Conservation (phyloP, 352 stramenopile species). For the Phytophthora quininea region DNA sequence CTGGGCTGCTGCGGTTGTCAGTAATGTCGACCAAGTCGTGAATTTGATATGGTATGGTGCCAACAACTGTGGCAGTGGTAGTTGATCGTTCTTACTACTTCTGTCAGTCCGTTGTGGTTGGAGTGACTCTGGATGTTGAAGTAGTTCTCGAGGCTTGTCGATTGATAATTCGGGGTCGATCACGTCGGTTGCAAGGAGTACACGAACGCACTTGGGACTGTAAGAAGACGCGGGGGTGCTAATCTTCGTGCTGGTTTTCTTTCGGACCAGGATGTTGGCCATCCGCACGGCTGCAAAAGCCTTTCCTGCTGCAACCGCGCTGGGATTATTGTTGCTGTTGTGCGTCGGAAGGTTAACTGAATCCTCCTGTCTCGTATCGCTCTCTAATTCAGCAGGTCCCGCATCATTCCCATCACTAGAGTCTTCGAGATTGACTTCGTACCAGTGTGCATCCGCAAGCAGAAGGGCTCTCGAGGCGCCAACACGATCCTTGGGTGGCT, state of each 20-base stretch:
- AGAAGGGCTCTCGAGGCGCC: slow-evolving; percentile 45
- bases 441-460: slow-evolving; percentile 73
- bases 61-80: slow-evolving; percentile 1
- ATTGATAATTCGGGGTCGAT: slow-evolving; percentile 70
- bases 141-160: slow-evolving; percentile 45
- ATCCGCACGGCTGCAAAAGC: slow-evolving; percentile 72
- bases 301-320: slow-evolving; percentile 54
- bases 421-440: slow-evolving; percentile 32
- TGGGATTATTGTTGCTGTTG: slow-evolving; percentile 12
- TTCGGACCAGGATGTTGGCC: slow-evolving; percentile 60
- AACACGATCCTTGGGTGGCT: slow-evolving; percentile 22
- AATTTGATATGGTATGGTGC: slow-evolving; percentile 65
- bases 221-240: slow-evolving; percentile 23
- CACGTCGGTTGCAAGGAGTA: slow-evolving; percentile 65
- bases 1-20: slow-evolving; percentile 23
- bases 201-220: slow-evolving; percentile 57
- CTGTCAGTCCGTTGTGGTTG: slow-evolving; percentile 7
- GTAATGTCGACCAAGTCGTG: slow-evolving; percentile 74
- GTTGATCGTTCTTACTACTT: background rate
- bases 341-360: background rate
- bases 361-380: slow-evolving; percentile 22
- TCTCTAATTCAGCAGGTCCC: background rate
- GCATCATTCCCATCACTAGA: background rate
- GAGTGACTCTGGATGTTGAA: slow-evolving; percentile 13
- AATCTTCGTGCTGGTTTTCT: slow-evolving; percentile 1